phyloP scores from a whole-genome alignment of 2,329 filamentous ascomycete genomes.

The Dendrostoma leiphaemia region DNA sequence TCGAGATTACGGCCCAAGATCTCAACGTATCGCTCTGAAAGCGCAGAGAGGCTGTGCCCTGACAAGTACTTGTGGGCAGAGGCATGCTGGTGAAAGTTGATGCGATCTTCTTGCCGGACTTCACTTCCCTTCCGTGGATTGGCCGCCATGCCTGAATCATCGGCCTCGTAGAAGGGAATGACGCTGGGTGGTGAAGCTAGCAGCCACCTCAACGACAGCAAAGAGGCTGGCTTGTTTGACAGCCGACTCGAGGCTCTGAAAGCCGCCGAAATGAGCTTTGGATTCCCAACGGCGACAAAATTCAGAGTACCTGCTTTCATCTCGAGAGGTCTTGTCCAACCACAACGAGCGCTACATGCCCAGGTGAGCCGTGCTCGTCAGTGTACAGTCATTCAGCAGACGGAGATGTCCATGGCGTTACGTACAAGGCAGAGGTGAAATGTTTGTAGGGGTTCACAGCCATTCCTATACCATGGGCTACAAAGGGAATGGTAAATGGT shows the following conservation, averaged over 20 bases:
- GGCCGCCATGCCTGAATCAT: constrained; percentile 17
- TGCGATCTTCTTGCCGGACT: constrained; percentile 5
- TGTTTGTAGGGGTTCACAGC: no score
- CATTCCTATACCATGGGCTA: no score
- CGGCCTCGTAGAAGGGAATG: constrained; percentile 15
- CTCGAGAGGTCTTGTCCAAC: no score
- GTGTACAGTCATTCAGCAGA: no score
- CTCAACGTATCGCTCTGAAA: constrained; percentile 4
- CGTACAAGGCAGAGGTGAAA: no score
- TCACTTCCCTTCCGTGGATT: constrained; percentile 5
- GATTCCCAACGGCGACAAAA: constrained; percentile 9
- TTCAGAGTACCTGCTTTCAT: background rate
- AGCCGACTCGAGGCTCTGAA: constrained; percentile 11
- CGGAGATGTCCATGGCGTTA: no score
- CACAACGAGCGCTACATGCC: no score
- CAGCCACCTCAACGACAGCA: constrained; percentile 2
- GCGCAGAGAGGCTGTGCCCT: background rate
- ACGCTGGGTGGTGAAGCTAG: background rate
- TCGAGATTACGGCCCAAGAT: constrained; percentile 6
- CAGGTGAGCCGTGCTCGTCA: no score
- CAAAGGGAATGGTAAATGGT: no score
- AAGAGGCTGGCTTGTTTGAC: constrained; percentile 7
- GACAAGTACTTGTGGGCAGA: constrained; percentile 12
- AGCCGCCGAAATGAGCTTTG: constrained; percentile 2
- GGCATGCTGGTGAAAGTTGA: constrained; percentile 10